A percentile compares a stretch with the other conserved stretches of the same genome.
Evolutionary conservation across 2,329 filamentous ascomycete genomes (phyloP).

Genomic region (Claviceps humidiphila): DNA sequence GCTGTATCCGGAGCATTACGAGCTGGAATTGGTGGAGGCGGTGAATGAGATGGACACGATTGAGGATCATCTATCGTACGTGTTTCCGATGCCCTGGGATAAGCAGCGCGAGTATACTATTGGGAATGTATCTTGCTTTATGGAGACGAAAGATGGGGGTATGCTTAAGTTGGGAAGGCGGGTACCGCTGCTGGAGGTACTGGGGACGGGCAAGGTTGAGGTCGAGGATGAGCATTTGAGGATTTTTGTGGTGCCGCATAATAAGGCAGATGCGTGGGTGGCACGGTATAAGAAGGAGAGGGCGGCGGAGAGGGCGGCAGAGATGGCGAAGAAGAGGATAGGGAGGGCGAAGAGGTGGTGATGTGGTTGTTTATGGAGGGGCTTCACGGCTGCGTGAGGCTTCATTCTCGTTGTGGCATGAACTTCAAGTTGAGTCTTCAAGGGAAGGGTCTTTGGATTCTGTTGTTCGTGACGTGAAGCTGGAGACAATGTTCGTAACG

Average conservation of each 20-base stretch:
- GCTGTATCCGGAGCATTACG: conserved; percentile 68
- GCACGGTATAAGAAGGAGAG: conserved; percentile 58
- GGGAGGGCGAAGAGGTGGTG: background rate
- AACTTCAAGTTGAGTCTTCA: too few species aligned
- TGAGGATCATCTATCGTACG: conserved; percentile 66
- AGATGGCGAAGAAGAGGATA: conserved; percentile 19
- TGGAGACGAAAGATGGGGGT: conserved; percentile 69
- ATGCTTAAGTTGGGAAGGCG: conserved; percentile 86
- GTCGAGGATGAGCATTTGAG: conserved; percentile 75
- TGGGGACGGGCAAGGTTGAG: conserved; percentile 67
- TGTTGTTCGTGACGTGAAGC: too few species aligned
- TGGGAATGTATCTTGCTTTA: conserved; percentile 66
- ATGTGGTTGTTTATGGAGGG: too few species aligned
- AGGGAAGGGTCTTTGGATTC: too few species aligned
- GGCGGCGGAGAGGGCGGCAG: conserved; percentile 40
- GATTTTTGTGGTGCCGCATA: conserved; percentile 69
- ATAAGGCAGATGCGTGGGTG: conserved; percentile 61
- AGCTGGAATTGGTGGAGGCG: conserved; percentile 84
- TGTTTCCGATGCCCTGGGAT: conserved; percentile 87
- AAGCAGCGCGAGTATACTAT: conserved; percentile 48
- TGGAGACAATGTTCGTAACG: too few species aligned
- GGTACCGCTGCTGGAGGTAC: conserved; percentile 58
- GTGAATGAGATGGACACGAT: conserved; percentile 68
- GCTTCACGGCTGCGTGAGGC: too few species aligned
- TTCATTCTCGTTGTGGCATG: too few species aligned